Base-by-base conservation (phyloP, 2,329 filamentous ascomycete genomes). In the Cladosporium sp. region DNA sequence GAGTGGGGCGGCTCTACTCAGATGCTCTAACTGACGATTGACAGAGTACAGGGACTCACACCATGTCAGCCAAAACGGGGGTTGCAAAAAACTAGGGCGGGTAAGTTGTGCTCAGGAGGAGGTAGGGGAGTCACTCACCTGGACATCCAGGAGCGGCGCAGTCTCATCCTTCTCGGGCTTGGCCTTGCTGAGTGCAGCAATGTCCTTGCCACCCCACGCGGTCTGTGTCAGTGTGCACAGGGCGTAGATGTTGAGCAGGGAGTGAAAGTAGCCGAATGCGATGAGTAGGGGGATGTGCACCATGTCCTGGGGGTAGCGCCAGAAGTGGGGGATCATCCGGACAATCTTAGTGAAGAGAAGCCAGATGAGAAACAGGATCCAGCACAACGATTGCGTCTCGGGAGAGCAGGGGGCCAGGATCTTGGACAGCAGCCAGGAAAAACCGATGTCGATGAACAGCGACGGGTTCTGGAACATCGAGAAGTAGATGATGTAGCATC, bases 201-300 rank as follows among this genome's bases (percentile, higher is more conserved):
- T 64, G 49, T 74, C 66, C 67, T 75, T 70, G 16, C 65, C 66
- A 8, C 74, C 74, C 76, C 76, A 77, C 14, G 67, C 66, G 4
- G 73, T 76, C 28, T 69, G 69, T 32, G 69, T 68, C 65, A 75
- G 69, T 8, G 86, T 89, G 4, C 85, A 61, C 25, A 85, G 59
- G 0, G 85, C 85, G 70, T 81, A 85, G 0, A 88, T 30, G 76
- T 88, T 89, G 69, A 89, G 79, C 1, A 86, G 70, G 28, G 82
- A 82, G 72, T 89, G 87, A 43, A 79, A 74, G 69, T 88, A 90
- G 0, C 79, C 83, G 71, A 89, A 90, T 0, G 79, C 11, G 16
- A 88, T 70, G 53, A 84, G 83, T 0, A 72, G 76, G 0, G 83
- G 81, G 1, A 89, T 75, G 64, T 84, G 81, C 0, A 76, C 58